These are phyloP conservation scores for Daldinia caldariorum DNA, from an alignment of 495 filamentous ascomycete genomes.

Conservation along the genomic window DNA sequence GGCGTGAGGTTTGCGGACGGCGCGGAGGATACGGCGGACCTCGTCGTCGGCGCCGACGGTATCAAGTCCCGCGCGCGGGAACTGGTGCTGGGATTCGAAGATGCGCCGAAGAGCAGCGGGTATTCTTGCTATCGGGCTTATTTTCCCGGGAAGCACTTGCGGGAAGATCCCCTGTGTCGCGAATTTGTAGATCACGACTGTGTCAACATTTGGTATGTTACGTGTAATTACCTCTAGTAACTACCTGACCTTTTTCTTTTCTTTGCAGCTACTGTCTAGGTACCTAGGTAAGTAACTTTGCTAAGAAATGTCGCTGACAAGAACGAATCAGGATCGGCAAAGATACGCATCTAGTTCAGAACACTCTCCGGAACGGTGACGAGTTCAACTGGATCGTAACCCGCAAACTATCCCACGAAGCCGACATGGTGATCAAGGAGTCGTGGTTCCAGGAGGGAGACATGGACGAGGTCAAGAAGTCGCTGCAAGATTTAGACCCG, in stretches of 20 bases:
- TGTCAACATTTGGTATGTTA: conserved; percentile 59
- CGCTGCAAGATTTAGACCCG: conserved; percentile 53
- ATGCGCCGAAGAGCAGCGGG: conserved; percentile 59
- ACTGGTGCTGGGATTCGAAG: conserved; percentile 57
- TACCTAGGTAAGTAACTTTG: too few species aligned
- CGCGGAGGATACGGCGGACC: conserved; percentile 44
- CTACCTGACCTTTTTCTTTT: too few species aligned
- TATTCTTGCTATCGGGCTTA: conserved; percentile 62
- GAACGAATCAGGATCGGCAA: conserved; percentile 52
- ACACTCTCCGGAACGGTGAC: conserved; percentile 58
- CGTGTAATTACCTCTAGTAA: neutral
- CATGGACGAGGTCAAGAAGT: conserved; percentile 56
- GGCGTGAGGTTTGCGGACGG: conserved; percentile 54
- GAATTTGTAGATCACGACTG: conserved; percentile 60
- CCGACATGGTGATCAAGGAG: conserved; percentile 60
- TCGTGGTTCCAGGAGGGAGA: conserved; percentile 62
- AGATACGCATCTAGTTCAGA: conserved; percentile 60
- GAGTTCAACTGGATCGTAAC: conserved; percentile 65
- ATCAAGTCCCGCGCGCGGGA: conserved; percentile 59
- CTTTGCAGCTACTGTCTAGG: too few species aligned
- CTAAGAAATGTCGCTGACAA: neutral
- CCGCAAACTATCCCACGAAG: conserved; percentile 53
- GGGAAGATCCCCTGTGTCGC: conserved; percentile 55
- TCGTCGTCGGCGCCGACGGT: conserved; percentile 53
- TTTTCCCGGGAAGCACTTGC: conserved; percentile 55